Evolutionary conservation across 2,329 filamentous ascomycete species (phyloP), one percentile per base, ranked within the genome.

Genomic region (Fusarium circinatum): DNA sequence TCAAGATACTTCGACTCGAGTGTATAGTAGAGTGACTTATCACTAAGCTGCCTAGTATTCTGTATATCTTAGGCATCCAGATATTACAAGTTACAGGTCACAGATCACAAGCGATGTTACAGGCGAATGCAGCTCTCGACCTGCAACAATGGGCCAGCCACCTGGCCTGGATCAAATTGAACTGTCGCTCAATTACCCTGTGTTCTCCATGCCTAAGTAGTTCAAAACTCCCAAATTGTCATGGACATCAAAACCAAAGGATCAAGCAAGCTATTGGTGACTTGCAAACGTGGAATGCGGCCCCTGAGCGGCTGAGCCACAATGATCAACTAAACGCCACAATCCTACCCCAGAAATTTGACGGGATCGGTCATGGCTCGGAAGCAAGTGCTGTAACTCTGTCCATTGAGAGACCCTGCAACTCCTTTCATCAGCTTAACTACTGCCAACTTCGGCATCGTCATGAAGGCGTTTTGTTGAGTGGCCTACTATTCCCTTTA

Each of bases 401-500:
- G 70, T 62, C 57, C 65, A 67, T 49, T 63, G 32, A 34, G 57
- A 62, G 70, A 73, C 70, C 71, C 71, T 74, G 68, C 67, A 58
- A 74, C 71, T 74, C 71, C 71, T 74, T 74, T 74, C 71, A 71
- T 68, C 71, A 74, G 57, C 58, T 61, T 44, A 30, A 41, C 45
- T 36, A 57, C 58, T 58, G 67, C 54, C 58, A 68, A 51, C 56
- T 36, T n/a, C 61, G 49, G 26, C 42, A 68, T 49, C 58, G 52
- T 48, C 71, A 74, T 74, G 71, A 71, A 34, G 59, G 55, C 59
- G 42, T 71, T 62, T 65, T 74, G 56, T 54, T 74, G 67, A 74
- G 55, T 30, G 52, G 63, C 28, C 24, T 63, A 41, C 38, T 39
- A 32, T 47, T 62, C 22, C 13, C 20, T 44, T 30, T 18, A 39